These are phyloP conservation scores for Arthrobotrys pseudoclavata DNA, from an alignment of 2,329 filamentous ascomycete genomes.

Conservation along the genomic window DNA sequence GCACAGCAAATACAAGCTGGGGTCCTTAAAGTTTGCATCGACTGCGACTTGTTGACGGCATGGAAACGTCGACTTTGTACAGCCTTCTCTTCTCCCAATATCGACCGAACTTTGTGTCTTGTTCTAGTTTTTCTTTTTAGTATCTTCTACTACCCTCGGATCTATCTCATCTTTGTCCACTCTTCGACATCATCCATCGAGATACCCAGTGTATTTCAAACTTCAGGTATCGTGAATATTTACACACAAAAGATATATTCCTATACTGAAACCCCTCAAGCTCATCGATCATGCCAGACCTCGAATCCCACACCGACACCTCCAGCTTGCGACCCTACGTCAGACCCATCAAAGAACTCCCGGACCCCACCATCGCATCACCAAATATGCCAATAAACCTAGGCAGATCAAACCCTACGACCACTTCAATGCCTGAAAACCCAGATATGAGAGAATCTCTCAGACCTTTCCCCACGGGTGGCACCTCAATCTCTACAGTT, in stretches of 20 bases:
- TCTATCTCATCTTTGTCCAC: neutral
- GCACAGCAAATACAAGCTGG: neutral
- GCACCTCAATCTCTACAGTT: neutral
- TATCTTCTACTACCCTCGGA: neutral
- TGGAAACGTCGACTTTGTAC: neutral
- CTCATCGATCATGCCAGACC: too few species aligned
- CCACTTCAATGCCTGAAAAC: neutral
- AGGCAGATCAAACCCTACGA: neutral
- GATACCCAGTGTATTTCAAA: too few species aligned
- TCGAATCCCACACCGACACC: neutral
- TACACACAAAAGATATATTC: neutral
- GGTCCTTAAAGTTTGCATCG: neutral
- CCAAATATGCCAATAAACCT: neutral
- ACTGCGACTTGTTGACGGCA: neutral
- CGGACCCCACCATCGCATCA: neutral
- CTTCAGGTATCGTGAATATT: neutral
- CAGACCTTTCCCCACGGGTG: neutral
- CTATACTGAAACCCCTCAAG: neutral
- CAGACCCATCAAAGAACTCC: slow-evolving; percentile 10
- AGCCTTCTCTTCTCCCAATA: neutral
- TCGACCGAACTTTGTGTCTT: neutral
- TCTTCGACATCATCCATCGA: neutral
- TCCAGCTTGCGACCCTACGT: slow-evolving; percentile 4
- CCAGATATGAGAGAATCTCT: neutral
- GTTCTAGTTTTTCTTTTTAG: neutral